Conservation (phyloP, 192 early-diverging fungal genomes). For the Coemansia sp. region DNA sequence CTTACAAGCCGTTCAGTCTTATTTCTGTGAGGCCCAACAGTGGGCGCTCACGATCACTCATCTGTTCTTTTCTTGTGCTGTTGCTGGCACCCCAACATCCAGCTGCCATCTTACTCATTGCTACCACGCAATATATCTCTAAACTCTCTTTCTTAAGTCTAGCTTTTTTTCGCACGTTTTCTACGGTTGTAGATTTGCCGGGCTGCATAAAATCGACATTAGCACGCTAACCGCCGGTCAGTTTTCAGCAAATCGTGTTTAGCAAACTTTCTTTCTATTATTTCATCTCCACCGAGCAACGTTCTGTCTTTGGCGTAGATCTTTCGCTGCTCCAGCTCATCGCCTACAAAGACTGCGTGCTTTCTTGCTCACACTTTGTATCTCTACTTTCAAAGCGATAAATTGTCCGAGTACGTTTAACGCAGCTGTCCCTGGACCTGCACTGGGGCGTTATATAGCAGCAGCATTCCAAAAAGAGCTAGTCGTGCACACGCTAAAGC, state of each 20-base stretch:
- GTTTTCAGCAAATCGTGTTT: neutral
- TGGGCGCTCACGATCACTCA: constrained; percentile 12
- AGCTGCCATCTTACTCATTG: neutral
- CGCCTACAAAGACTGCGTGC: constrained; percentile 1
- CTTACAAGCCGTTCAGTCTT: neutral
- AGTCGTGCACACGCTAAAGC: neutral
- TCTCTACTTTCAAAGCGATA: neutral
- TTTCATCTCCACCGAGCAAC: constrained; percentile 1
- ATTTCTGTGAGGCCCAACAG: neutral
- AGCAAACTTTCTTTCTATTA: neutral
- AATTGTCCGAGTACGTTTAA: neutral
- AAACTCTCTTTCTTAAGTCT: neutral
- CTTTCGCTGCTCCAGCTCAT: constrained; percentile 1
- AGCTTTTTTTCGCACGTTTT: neutral
- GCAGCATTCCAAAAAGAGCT: neutral
- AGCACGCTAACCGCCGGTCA: neutral
- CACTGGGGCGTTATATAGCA: neutral
- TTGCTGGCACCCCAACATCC: neutral
- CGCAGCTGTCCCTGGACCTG: neutral
- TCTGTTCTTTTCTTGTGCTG: neutral
- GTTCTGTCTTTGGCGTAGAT: neutral
- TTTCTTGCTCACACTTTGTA: neutral
- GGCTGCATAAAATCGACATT: neutral
- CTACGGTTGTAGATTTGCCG: neutral
- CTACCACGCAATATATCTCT: neutral